These are phyloP conservation scores for Raddia distichophylla DNA, from an alignment of 176 grass and related monocot genomes.

Conservation along the genomic window DNA sequence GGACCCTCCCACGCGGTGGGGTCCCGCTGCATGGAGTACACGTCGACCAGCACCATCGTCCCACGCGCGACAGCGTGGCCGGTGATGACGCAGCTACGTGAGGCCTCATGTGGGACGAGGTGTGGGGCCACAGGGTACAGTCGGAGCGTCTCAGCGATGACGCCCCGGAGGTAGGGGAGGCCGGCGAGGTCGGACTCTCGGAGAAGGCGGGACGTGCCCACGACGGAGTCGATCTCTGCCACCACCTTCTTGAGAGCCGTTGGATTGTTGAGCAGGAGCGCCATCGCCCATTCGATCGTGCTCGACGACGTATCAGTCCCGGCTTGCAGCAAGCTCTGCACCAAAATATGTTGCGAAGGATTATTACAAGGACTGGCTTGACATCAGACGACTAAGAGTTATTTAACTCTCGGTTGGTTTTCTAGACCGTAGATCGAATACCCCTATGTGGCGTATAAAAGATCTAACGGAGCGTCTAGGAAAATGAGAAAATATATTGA, in stretches of 20 bases:
- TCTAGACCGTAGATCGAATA: too few species aligned
- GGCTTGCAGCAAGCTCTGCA: slow-evolving; percentile 47
- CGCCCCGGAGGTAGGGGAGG: slow-evolving; percentile 49
- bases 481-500: too few species aligned
- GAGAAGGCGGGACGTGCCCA: slow-evolving; percentile 42
- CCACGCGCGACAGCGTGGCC: background rate
- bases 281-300: slow-evolving; percentile 60
- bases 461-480: too few species aligned
- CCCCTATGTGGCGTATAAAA: too few species aligned
- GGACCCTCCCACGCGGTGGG: slow-evolving; percentile 24
- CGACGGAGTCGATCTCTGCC: slow-evolving; percentile 37
- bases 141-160: slow-evolving; percentile 53
- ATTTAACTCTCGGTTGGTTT: too few species aligned
- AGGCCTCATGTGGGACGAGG: slow-evolving; percentile 40
- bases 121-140: slow-evolving; percentile 25
- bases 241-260: background rate
- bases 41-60: slow-evolving; percentile 49
- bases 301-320: slow-evolving; percentile 51
- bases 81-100: background rate
- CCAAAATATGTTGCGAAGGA: background rate
- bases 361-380: too few species aligned
- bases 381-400: too few species aligned
- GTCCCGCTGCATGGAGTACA: slow-evolving; percentile 57
- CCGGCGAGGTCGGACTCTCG: slow-evolving; percentile 45
- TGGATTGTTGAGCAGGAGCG: slow-evolving; percentile 52